Conservation (phyloP, 139 green algal genomes). For the Picochlorum sp. region DNA sequence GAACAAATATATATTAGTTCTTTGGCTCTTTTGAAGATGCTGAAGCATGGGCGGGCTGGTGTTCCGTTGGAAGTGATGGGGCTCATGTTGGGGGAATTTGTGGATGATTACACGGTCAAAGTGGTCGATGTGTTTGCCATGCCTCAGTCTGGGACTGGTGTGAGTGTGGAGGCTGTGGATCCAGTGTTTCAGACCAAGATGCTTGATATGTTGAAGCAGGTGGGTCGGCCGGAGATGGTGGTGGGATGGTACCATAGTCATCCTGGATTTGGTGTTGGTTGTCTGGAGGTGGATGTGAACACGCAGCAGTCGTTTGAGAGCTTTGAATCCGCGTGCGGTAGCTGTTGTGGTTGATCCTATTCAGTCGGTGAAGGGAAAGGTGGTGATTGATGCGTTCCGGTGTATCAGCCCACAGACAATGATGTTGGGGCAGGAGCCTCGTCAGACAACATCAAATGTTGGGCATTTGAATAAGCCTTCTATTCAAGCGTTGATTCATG, state of each 20-base stretch:
- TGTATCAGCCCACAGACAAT: slow-evolving; percentile 88
- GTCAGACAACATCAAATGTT: slow-evolving; percentile 97
- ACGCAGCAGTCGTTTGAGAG: slow-evolving; percentile 98
- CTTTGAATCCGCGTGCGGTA: slow-evolving; percentile 91
- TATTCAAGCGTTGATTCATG: slow-evolving; percentile 97
- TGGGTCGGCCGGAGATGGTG: slow-evolving; percentile 95
- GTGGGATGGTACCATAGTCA: slow-evolving; percentile 99
- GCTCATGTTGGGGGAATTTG: slow-evolving; percentile 99
- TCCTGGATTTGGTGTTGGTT: slow-evolving; percentile 99
- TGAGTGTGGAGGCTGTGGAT: slow-evolving; percentile 96
- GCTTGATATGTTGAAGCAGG: slow-evolving; percentile 99
- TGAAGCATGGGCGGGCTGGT: slow-evolving; percentile 96
- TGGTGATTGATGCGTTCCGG: slow-evolving; percentile 84
- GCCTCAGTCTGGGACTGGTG: slow-evolving; percentile 94
- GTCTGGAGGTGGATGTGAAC: slow-evolving; percentile 99
- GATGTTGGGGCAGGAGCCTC: slow-evolving; percentile 97
- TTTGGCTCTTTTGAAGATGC: slow-evolving; percentile 97
- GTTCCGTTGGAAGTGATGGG: slow-evolving; percentile 99
- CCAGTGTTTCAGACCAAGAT: slow-evolving; percentile 99
- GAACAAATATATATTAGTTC: slow-evolving; percentile 98
- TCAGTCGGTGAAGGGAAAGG: slow-evolving; percentile 94
- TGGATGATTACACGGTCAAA: slow-evolving; percentile 98
- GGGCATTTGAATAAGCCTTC: slow-evolving; percentile 97
- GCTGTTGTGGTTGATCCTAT: slow-evolving; percentile 97
- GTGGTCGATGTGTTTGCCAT: slow-evolving; percentile 99